These are phyloP conservation scores for Onygenales sp. DNA, from an alignment of 2,329 filamentous ascomycete species.

Conservation along the genomic window DNA sequence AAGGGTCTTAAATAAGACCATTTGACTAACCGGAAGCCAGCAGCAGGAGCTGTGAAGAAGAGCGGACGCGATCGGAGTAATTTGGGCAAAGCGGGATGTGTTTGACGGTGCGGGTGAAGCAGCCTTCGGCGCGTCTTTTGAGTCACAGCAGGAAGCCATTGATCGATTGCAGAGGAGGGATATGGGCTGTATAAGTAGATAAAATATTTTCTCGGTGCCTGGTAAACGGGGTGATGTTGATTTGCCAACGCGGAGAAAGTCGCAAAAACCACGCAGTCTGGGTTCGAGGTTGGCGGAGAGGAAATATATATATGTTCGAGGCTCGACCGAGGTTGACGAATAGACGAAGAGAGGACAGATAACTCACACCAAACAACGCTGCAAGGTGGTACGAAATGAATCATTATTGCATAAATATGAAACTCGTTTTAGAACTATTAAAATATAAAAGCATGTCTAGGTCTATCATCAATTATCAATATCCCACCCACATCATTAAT, in stretches of 20 bases:
- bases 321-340: too few relatives aligned
- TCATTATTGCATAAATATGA: too few relatives aligned
- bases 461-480: too few relatives aligned
- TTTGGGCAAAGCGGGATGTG: neutral
- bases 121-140: neutral
- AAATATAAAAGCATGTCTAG: too few relatives aligned
- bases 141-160: constrained; percentile 1
- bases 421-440: too few relatives aligned
- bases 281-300: too few relatives aligned
- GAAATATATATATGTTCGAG: too few relatives aligned
- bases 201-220: neutral
- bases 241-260: neutral
- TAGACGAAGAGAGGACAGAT: too few relatives aligned
- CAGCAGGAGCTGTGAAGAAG: constrained; percentile 12
- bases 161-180: neutral
- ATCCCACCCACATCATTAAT: too few relatives aligned
- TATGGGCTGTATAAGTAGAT: neutral
- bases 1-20: neutral
- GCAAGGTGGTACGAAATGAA: too few relatives aligned
- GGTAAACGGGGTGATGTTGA: neutral
- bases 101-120: neutral
- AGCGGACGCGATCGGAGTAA: constrained; percentile 1
- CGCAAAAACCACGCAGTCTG: neutral
- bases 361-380: too few relatives aligned
- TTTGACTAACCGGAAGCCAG: constrained; percentile 10